These are phyloP conservation scores for Fomitopsis schrenkii DNA, from an alignment of 1,284 basidiomycete genomes.

Conservation along the genomic window DNA sequence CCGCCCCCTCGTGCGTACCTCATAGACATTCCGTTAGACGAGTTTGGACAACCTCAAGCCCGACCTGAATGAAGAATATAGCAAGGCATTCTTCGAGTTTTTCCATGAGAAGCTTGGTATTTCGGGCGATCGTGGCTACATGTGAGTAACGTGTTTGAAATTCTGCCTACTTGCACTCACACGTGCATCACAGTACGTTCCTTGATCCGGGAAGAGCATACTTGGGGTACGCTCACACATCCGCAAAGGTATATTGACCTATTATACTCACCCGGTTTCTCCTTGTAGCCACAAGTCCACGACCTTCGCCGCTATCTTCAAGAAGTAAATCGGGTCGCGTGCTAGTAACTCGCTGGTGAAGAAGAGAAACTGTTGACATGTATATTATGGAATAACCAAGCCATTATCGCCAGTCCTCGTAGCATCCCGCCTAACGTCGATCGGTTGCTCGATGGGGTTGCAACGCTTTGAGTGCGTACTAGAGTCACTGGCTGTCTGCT, in stretches of 20 bases:
- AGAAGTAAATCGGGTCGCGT: constrained; percentile 12
- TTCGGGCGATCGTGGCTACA: constrained; percentile 51
- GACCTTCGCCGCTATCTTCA: constrained; percentile 46
- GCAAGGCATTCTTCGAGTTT: constrained; percentile 49
- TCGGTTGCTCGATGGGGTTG: too few species aligned
- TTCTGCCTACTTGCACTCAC: neutral
- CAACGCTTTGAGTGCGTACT: too few species aligned
- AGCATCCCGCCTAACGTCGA: too few species aligned
- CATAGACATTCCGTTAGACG: constrained; percentile 30
- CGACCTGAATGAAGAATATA: constrained; percentile 20
- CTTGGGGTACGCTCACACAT: constrained; percentile 42
- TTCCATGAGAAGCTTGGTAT: constrained; percentile 50
- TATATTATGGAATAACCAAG: too few species aligned
- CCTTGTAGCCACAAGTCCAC: constrained; percentile 37
- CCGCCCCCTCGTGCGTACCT: neutral
- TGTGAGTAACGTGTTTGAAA: constrained; percentile 30
- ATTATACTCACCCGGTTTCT: neutral
- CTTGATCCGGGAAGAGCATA: constrained; percentile 52
- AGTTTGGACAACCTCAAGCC: constrained; percentile 44
- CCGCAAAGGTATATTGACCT: neutral
- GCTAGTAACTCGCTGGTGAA: neutral
- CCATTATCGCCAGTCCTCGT: too few species aligned
- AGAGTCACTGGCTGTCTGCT: too few species aligned
- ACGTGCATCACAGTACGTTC: constrained; percentile 38
- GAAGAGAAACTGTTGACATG: too few species aligned